phyloP scores from a whole-genome alignment of 306 rosid species.

The Dalbergia oliveri region DNA sequence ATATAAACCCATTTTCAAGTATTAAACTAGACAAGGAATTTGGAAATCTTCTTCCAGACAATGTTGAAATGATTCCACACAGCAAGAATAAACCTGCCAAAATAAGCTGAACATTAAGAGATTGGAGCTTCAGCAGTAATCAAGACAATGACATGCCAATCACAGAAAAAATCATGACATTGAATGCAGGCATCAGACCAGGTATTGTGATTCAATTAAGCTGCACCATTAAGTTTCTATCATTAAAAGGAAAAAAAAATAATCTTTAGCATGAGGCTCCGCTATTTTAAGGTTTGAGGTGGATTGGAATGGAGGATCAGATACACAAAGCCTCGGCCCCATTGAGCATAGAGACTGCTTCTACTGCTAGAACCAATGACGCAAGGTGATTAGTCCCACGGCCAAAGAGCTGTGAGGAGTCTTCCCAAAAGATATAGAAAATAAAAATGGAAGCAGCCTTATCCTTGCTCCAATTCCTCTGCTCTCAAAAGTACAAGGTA shows the following conservation, averaged over 20 bases:
- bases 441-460: background rate
- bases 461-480: slow-evolving; percentile 2
- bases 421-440: background rate
- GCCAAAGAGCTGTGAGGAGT: background rate
- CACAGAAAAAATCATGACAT: slow-evolving; percentile 3
- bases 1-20: slow-evolving; percentile 60
- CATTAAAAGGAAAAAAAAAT: background rate
- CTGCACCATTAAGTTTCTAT: slow-evolving; percentile 11
- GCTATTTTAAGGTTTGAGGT: too few species aligned
- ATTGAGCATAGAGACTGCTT: background rate
- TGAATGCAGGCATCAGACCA: slow-evolving; percentile 25
- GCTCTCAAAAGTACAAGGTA: background rate
- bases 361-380: background rate
- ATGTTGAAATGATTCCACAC: slow-evolving; percentile 42
- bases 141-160: slow-evolving; percentile 36
- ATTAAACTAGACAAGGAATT: slow-evolving; percentile 32
- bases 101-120: slow-evolving; percentile 36
- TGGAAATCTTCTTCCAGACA: slow-evolving; percentile 30
- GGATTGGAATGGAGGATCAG: too few species aligned
- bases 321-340: background rate
- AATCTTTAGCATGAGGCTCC: background rate
- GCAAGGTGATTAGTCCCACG: background rate
- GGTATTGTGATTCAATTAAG: slow-evolving; percentile 28
- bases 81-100: slow-evolving; percentile 46
- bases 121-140: slow-evolving; percentile 34